Evolutionary conservation across 2,329 filamentous ascomycete genomes (phyloP).

Genomic region (Neurospora crassa): DNA sequence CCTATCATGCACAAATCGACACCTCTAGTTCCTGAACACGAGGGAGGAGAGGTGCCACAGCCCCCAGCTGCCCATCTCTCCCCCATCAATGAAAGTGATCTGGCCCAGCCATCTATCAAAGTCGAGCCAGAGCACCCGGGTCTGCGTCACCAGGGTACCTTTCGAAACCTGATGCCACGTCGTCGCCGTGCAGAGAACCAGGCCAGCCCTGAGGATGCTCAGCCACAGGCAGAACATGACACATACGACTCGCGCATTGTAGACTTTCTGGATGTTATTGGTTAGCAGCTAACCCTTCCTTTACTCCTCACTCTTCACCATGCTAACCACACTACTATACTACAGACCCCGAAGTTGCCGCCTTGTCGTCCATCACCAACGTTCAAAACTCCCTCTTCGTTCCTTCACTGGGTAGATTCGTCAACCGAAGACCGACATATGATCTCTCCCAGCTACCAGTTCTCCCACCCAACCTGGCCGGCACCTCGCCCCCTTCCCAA

Average conservation of each 20-base stretch:
- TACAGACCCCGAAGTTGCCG: conserved; percentile 72
- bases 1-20: background rate
- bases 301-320: background rate
- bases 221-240: conserved; percentile 8
- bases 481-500: conserved; percentile 14
- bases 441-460: conserved; percentile 45
- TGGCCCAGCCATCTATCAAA: background rate
- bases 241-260: conserved; percentile 22
- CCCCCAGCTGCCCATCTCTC: background rate
- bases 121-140: background rate
- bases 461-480: conserved; percentile 14
- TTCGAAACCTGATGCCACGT: background rate
- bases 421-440: conserved; percentile 75
- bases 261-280: conserved; percentile 23
- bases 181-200: background rate
- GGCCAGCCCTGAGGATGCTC: background rate
- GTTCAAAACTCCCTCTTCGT: conserved; percentile 85
- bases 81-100: background rate
- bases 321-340: background rate
- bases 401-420: conserved; percentile 63
- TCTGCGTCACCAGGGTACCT: background rate
- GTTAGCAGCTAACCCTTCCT: conserved; percentile 12
- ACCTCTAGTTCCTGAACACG: background rate
- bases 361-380: conserved; percentile 76
- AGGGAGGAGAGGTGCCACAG: background rate